These are phyloP conservation scores for Pascua guehoae DNA, from an alignment of 1,284 basidiomycete genomes.

Conservation along the genomic window DNA sequence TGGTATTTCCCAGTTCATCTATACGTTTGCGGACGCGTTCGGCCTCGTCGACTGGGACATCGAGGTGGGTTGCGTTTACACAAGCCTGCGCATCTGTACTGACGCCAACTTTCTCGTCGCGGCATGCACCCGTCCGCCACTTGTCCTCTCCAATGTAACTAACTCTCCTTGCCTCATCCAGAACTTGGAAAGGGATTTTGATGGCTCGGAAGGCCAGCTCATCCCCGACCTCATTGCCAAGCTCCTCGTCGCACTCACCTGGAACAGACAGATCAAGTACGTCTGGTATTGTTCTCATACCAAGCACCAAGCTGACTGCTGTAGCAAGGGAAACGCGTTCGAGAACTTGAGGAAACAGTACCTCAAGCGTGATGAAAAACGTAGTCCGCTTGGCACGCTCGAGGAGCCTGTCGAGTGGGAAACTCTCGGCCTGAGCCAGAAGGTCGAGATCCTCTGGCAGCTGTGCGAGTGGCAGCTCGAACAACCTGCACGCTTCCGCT, in stretches of 20 bases:
- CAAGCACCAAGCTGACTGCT: background rate
- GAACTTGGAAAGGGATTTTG: conserved; percentile 53
- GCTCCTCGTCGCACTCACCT: conserved; percentile 53
- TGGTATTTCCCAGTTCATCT: conserved; percentile 47
- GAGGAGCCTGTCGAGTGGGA: conserved; percentile 50
- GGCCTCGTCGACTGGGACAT: conserved; percentile 47
- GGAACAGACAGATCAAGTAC: conserved; percentile 53
- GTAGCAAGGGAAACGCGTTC: conserved; percentile 43
- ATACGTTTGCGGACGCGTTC: conserved; percentile 47
- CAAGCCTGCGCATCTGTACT: background rate
- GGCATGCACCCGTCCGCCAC: background rate
- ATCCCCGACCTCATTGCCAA: conserved; percentile 51
- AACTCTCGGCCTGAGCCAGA: conserved; percentile 50
- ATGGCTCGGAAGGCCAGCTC: conserved; percentile 48
- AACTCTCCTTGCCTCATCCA: background rate
- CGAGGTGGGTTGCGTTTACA: conserved; percentile 30
- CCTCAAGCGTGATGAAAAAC: conserved; percentile 38
- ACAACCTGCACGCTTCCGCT: conserved; percentile 54
- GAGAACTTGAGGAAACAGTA: conserved; percentile 48
- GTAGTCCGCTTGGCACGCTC: conserved; percentile 38
- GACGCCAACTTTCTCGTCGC: background rate
- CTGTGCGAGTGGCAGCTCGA: conserved; percentile 57
- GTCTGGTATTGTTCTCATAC: conserved; percentile 13
- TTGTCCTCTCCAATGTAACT: background rate
- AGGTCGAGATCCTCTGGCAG: conserved; percentile 51